A percentile compares a stretch with the other conserved stretches of the same genome.
phyloP scores from a whole-genome alignment of 106 monocot species.

The Cymbidium sinense region DNA sequence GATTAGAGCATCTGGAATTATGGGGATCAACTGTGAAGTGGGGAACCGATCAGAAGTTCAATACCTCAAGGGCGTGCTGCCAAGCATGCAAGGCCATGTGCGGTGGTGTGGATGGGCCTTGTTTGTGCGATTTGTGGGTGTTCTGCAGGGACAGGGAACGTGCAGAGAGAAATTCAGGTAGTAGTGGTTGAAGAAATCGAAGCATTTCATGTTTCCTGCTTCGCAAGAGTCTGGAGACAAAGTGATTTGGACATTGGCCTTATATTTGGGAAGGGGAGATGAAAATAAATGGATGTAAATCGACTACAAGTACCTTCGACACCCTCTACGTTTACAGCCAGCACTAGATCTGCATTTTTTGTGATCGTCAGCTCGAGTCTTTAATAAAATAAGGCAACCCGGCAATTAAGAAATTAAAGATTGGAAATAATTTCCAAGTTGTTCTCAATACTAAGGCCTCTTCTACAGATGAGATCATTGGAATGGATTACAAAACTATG shows the following conservation, averaged over 20 bases:
- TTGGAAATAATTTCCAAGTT: no score
- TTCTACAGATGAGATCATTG: no score
- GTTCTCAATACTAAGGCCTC: no score
- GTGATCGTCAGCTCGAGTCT: no score
- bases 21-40: slow-evolving; percentile 88
- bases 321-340: no score
- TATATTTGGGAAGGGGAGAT: slow-evolving; percentile 86
- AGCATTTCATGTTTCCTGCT: slow-evolving; percentile 57
- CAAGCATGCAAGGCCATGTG: slow-evolving; percentile 83
- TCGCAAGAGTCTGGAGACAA: slow-evolving; percentile 39
- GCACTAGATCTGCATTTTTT: no score
- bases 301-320: no score
- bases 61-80: slow-evolving; percentile 68
- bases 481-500: no score
- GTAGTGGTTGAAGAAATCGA: slow-evolving; percentile 98
- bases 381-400: no score
- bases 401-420: no score
- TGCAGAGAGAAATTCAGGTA: slow-evolving; percentile 81
- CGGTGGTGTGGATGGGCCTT: slow-evolving; percentile 41
- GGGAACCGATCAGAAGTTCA: slow-evolving; percentile 70
- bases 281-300: no score
- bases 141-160: slow-evolving; percentile 72
- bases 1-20: slow-evolving; percentile 60
- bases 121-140: slow-evolving; percentile 93
- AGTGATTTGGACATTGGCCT: slow-evolving; percentile 90